Evolutionary conservation across 768 basidiomycete genomes (phyloP).

Genomic region (Crepidotus variabilis): DNA sequence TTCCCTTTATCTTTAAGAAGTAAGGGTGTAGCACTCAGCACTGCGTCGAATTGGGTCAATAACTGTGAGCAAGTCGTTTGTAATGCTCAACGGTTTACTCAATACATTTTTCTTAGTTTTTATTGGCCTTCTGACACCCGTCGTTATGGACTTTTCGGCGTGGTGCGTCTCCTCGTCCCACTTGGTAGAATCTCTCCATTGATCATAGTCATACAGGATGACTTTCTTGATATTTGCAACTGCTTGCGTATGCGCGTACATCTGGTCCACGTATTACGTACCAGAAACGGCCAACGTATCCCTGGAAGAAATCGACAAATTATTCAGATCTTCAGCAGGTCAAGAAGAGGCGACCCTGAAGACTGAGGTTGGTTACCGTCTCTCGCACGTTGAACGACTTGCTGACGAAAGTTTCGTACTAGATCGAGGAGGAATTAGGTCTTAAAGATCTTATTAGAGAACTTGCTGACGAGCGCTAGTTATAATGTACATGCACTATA

Average conservation of each 20-base stretch:
- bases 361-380: constrained; percentile 40
- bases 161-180: constrained; percentile 33
- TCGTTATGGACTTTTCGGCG: constrained; percentile 57
- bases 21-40: constrained; percentile 79
- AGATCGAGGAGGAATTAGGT: constrained; percentile 61
- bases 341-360: constrained; percentile 49
- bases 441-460: constrained; percentile 40
- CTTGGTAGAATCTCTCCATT: not conserved
- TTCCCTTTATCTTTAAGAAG: constrained; percentile 77
- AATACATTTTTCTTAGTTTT: constrained; percentile 42
- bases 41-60: constrained; percentile 84
- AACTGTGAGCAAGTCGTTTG: constrained; percentile 49
- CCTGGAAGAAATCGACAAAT: constrained; percentile 69
- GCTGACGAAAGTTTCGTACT: not conserved
- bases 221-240: constrained; percentile 68
- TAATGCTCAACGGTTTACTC: not conserved
- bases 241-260: constrained; percentile 61
- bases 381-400: not conserved
- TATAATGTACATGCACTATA: too few species aligned
- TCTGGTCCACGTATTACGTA: constrained; percentile 67
- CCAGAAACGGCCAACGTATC: constrained; percentile 79
- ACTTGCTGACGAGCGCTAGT: constrained; percentile 21
- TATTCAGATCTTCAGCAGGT: constrained; percentile 61
- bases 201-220: constrained; percentile 30
- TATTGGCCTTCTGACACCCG: constrained; percentile 71